Base-by-base conservation (phyloP, 139 green algal genomes). In the Micractinium sp. region DNA sequence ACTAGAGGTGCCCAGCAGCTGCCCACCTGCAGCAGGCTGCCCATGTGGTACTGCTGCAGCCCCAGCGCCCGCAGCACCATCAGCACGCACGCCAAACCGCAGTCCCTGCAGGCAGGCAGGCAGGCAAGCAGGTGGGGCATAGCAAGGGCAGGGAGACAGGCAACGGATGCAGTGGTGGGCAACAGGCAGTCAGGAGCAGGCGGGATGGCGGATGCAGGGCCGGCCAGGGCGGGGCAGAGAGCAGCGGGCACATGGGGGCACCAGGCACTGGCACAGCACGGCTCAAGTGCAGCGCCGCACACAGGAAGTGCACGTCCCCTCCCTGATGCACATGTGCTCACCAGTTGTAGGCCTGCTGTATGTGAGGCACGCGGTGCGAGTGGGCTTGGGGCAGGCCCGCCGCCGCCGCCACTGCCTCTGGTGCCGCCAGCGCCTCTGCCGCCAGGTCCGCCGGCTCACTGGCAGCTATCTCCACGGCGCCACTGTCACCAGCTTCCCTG, bases 21-120 rank as follows among this genome's bases (percentile, higher is more conserved):
- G 1, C 53, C 47, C 38, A 87, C 83, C 39, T 79, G 36, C 83
- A 81, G 83, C 83, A 87, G 83, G 27, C 38, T 87, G 67, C 36
- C 83, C 71, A 79, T 67, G 87, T 94, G 87, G 36, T 91, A 91
- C 0, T 88, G 71, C 27, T 87, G 61, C 19, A 92, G 76, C 3
- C 92, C 94, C 3, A 94, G 80, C 19, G 94, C 90, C 0, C 91
- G 89, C 35, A 99, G 82, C 33, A 96, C 93, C 97, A 99, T 99
- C 14, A 97, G 90, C 31, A 96, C 95, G 87, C 97, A 99, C 14
- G 97, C 96, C 27, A 99, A 84, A 0, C 97, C 97, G 85, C 97
- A 99, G 88, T 99, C 97, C 97, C 96, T 97, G 92, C 76, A 53
- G 74, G 14, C 31, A 75, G 31, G 67, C 22, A 35, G 67, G 23